Base-by-base conservation (phyloP, 1,284 basidiomycete species). In the Mixia osmundae region DNA sequence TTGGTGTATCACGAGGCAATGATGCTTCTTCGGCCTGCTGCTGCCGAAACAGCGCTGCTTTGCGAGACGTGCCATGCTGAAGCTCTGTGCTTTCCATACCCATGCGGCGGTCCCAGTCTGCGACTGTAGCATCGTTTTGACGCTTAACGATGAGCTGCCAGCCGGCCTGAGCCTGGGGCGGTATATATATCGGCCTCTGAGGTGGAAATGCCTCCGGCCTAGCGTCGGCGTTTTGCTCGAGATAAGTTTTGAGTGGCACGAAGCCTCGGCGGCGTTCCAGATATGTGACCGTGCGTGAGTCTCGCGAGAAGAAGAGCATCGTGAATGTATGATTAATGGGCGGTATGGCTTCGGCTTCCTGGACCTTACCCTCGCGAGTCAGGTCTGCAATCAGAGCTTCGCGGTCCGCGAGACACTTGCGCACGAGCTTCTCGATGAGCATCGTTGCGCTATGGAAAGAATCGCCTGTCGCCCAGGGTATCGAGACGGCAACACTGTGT, bases 231-330 rank as follows among this genome's bases (percentile, higher is more conserved):
- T 18, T 6, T 18, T 20, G 5, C 25, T n/a, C 12, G 33, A 20
- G 9, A 12, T 33, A 50, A 5, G 44, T 42, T 1, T 44, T 42
- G 9, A 47, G 30, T 10, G 39, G 37, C 5, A 29, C 15, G 23
- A 50, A 45, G 1, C 41, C 42, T 3, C 48, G 45, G 33, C 45
- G 46, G 31, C 19, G 23, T 19, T 37, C 39, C 30, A 40, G 29
- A 19, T 22, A 40, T 18, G 38, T 7, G 31, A 6, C 39, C 33
- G 1, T 36, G 21, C 4, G 44, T 40, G 40, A 38, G 5, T 44
- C 42, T 1, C 33, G 38, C 28, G 40, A 40, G 39, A 45, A 46
- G 39, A 48, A 47, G 4, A 41, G 27, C 39, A 47, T 41, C 37
- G 34, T 21, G 11, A 24, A 25, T 11, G 11, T 10, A 25, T 37